Base-by-base conservation (phyloP, 2,329 filamentous ascomycete species). In the Cladobotryum mycophilum region DNA sequence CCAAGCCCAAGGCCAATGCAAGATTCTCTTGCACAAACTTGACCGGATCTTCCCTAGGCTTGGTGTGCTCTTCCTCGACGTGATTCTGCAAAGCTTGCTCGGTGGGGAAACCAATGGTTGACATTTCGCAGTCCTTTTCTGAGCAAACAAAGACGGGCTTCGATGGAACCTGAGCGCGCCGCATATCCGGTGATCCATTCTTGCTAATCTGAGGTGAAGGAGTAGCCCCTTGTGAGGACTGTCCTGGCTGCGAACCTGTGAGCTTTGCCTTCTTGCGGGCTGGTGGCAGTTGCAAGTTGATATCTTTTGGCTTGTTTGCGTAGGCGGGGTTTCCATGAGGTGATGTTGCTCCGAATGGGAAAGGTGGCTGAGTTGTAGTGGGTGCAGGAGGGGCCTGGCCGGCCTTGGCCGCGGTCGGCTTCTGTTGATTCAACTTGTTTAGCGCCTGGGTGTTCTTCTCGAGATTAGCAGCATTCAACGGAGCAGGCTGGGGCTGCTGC, bases 241-340 rank as follows among this genome's bases (percentile, higher is more conserved):
- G 67, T 35, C 64, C 67, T 33, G 71, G 69, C 35, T 63, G 69
- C 41, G 64, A 59, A 14, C 60, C 64, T 6, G 66, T 70, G 1
- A 72, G 72, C 69, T 79, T 84, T 51, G 61, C 59, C 68, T 78
- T 82, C 67, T 78, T 82, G 65, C 84, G 83, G 13, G 73, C 67
- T 4, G 76, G 69, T 5, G 81, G 82, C 18, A 83, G 67, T 47
- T 78, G 74, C 36, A 85, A 67, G 47, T 78, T 76, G 35, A 80
- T 79, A 33, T 83, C 65, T 46, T 74, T 69, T 2, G 75, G 69
- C 61, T 73, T 76, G 61, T 67, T 70, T 42, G 76, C 74, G 55
- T 82, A 82, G 6, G 70, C 72, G 2, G 81, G 81, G 51, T 79
- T 76, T 12, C 80, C 81, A 55, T 81, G 78, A 33, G 82, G 81